Conservation (phyloP, 1,284 basidiomycete species). For the Moesziomyces globuligerus region DNA sequence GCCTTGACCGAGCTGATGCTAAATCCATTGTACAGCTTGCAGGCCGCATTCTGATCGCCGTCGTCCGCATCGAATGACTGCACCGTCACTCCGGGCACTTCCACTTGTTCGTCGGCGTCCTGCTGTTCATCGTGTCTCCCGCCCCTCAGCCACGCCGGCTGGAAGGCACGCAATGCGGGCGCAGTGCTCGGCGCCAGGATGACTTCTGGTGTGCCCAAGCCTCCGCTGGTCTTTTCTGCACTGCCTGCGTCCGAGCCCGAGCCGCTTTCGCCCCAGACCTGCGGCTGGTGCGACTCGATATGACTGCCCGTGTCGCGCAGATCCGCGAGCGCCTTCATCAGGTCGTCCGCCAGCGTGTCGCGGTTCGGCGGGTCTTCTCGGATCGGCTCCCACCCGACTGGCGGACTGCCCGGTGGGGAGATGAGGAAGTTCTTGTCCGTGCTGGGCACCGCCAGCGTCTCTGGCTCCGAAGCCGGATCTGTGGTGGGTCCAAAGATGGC, state of each 20-base stretch:
- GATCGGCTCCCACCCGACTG: conserved; percentile 94
- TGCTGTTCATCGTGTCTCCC: neutral
- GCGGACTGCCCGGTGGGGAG: conserved; percentile 96
- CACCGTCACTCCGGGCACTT: conserved; percentile 57
- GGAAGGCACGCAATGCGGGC: conserved; percentile 17
- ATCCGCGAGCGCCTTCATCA: conserved; percentile 72
- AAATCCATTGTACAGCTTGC: conserved; percentile 42
- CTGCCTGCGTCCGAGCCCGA: neutral
- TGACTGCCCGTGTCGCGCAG: conserved; percentile 54
- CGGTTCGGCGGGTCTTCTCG: conserved; percentile 90
- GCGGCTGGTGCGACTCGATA: conserved; percentile 45
- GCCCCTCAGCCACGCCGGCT: conserved; percentile 31
- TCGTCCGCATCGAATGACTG: conserved; percentile 51
- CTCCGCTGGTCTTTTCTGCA: conserved; percentile 9
- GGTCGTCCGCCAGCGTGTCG: conserved; percentile 85
- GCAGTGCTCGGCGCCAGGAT: conserved; percentile 32
- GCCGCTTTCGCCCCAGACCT: conserved; percentile 24
- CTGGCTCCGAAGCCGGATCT: conserved; percentile 21
- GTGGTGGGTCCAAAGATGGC: conserved; percentile 34
- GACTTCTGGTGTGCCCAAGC: conserved; percentile 35
- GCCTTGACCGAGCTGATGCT: conserved; percentile 63
- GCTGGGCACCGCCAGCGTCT: conserved; percentile 71
- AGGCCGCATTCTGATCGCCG: conserved; percentile 7
- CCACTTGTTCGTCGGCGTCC: conserved; percentile 19
- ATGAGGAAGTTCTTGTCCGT: conserved; percentile 94